These are phyloP conservation scores for Candida sonorensis DNA, from an alignment of 805 yeast genomes.

Conservation along the genomic window DNA sequence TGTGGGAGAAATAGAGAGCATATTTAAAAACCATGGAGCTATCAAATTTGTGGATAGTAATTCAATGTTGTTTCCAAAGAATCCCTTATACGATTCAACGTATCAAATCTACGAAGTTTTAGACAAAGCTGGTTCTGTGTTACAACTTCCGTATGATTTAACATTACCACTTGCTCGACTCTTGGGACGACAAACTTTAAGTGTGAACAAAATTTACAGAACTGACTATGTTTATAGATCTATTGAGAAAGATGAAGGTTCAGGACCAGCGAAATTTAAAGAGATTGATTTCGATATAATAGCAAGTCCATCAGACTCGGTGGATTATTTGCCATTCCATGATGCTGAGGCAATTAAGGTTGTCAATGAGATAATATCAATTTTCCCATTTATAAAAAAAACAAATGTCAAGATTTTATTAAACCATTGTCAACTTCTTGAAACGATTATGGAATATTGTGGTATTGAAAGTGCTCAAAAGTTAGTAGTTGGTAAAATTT, in stretches of 20 bases:
- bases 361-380: slow-evolving; percentile 61
- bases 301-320: slow-evolving; percentile 28
- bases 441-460: slow-evolving; percentile 73
- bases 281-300: slow-evolving; percentile 86
- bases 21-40: slow-evolving; percentile 83
- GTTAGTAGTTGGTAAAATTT: slow-evolving; percentile 55
- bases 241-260: slow-evolving; percentile 45
- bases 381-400: slow-evolving; percentile 61
- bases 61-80: slow-evolving; percentile 72
- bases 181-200: slow-evolving; percentile 54
- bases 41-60: slow-evolving; percentile 55
- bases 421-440: slow-evolving; percentile 77
- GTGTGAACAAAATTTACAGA: slow-evolving; percentile 58
- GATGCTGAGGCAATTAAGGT: slow-evolving; percentile 90
- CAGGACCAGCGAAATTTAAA: slow-evolving; percentile 69
- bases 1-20: slow-evolving; percentile 48
- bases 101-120: slow-evolving; percentile 72
- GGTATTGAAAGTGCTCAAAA: slow-evolving; percentile 72
- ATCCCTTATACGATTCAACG: slow-evolving; percentile 57
- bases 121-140: slow-evolving; percentile 80
- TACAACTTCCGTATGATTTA: slow-evolving; percentile 85
- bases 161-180: slow-evolving; percentile 86
- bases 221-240: slow-evolving; percentile 81
- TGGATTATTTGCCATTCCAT: slow-evolving; percentile 37
- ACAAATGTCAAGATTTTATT: slow-evolving; percentile 54